A percentile compares a stretch with the other conserved stretches of the same genome.
Evolutionary conservation across 306 rosid genomes (phyloP).

Genomic region (Glycyrrhiza uralensis): DNA sequence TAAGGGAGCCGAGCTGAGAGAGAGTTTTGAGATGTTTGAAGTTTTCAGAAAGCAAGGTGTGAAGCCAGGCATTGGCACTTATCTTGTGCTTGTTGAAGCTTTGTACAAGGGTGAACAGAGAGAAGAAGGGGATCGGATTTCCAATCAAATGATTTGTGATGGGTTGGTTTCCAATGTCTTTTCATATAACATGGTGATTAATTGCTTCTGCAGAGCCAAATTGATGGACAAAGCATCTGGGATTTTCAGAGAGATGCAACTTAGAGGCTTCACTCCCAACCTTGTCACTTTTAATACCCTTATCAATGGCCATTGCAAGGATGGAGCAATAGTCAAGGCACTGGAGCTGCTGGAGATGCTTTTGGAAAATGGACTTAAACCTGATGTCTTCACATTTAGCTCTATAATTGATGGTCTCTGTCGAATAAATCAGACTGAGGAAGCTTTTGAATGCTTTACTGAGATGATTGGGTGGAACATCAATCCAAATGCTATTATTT

Average conservation of each 20-base stretch:
- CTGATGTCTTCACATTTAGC: conserved; percentile 76
- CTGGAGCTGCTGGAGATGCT: conserved; percentile 60
- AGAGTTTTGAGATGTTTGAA: conserved; percentile 47
- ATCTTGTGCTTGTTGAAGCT: conserved; percentile 60
- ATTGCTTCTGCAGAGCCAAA: conserved; percentile 64
- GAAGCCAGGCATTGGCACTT: conserved; percentile 52
- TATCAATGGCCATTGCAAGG: conserved; percentile 66
- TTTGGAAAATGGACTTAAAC: conserved; percentile 54
- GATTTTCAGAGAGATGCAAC: conserved; percentile 51
- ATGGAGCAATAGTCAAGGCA: conserved; percentile 49
- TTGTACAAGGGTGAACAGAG: conserved; percentile 44
- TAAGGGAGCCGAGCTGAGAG: conserved; percentile 50
- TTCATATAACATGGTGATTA: conserved; percentile 70
- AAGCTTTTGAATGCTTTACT: conserved; percentile 69
- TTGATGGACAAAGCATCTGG: conserved; percentile 59
- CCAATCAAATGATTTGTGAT: conserved; percentile 46
- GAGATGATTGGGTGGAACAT: conserved; percentile 85
- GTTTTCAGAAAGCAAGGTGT: conserved; percentile 46
- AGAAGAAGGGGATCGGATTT: conserved; percentile 50
- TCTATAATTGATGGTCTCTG: conserved; percentile 80
- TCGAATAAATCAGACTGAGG: conserved; percentile 43
- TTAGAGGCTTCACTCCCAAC: conserved; percentile 58
- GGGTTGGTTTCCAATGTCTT: conserved; percentile 52
- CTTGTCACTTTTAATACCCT: conserved; percentile 83
- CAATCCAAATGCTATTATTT: conserved; percentile 59